phyloP scores from a whole-genome alignment of 2,329 filamentous ascomycete genomes.

The Periconia digitata region DNA sequence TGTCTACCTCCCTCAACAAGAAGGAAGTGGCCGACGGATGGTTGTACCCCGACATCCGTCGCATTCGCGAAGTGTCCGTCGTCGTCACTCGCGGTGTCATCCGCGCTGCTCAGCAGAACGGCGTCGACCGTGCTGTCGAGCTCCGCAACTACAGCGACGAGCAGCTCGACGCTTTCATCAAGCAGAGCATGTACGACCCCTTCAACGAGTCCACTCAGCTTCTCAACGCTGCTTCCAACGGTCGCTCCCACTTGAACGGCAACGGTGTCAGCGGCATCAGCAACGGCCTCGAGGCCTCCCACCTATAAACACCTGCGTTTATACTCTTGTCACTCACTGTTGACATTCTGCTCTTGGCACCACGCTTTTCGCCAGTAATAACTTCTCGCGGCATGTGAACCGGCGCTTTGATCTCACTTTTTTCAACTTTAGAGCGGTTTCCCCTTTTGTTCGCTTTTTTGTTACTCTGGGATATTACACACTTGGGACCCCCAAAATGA shows the following conservation, averaged over 20 bases:
- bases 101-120: slow-evolving; percentile 81
- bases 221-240: slow-evolving; percentile 25
- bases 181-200: slow-evolving; percentile 54
- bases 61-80: slow-evolving; percentile 87
- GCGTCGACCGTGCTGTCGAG: slow-evolving; percentile 55
- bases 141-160: slow-evolving; percentile 70
- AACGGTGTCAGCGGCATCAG: slow-evolving; percentile 28
- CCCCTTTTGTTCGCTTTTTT: not conserved
- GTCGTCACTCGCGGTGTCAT: slow-evolving; percentile 89
- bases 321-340: slow-evolving; percentile 12
- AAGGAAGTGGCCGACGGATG: slow-evolving; percentile 82
- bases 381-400: not conserved
- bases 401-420: not conserved
- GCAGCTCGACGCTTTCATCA: slow-evolving; percentile 69
- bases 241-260: slow-evolving; percentile 22
- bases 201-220: slow-evolving; percentile 47
- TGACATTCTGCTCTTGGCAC: too few relatives aligned
- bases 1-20: slow-evolving; percentile 74
- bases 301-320: slow-evolving; percentile 24
- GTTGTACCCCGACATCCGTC: slow-evolving; percentile 87
- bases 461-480: too few relatives aligned
- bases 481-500: not conserved
- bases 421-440: not conserved
- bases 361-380: slow-evolving; percentile 12
- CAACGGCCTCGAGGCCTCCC: slow-evolving; percentile 28